Evolutionary conservation across 805 yeast species (phyloP), one percentile per base, ranked within the genome.

Genomic region (Spathaspora sp.): DNA sequence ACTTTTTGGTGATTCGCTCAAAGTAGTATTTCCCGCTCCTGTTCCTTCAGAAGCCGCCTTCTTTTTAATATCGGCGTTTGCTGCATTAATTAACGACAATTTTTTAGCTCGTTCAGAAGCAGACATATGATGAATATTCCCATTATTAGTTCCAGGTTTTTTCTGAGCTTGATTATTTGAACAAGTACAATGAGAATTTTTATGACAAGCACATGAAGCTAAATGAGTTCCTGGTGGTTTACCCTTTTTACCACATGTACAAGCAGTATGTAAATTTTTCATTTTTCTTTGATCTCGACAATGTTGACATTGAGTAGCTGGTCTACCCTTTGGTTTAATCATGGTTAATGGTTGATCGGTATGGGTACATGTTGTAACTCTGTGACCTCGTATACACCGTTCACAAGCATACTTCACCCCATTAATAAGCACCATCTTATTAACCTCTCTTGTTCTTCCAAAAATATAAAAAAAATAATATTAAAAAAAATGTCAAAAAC

Each of bases 371-470:
- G 96, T 83, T 1, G 97, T 88, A 45, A 93, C 99, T 49, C 99
- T 76, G 64, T 94, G 99, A 44, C 99, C 99, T 54, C 99, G 79
- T 47, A 94, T 92, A 69, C 99, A 93, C 54, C 97, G 75, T 60
- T 91, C 96, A 67, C 99, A 93, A 53, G 99, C 98, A 68, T 91
- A 93, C 65, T 94, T 93, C 57, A 89, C 86, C 39, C 97, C 98
- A 61, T 91, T 89, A 49, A 93, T 85, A 49, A 89, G 75, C 52
- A 93, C 97, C 97, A 92, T 93, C 19, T 14, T 46, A 26, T 19
- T 18, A 28, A 20, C 2, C 5, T 5, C 8, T n/a, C 5, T 42
- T 42, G 8, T 7, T 14, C 5, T 19, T 42, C 14, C 3, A 17
- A 20, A 14, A 17, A 17, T 44, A 47, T 23, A 23, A 23, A 23